Evolutionary conservation across 805 yeast genomes (phyloP).

Genomic region (Myxozyma neglecta): DNA sequence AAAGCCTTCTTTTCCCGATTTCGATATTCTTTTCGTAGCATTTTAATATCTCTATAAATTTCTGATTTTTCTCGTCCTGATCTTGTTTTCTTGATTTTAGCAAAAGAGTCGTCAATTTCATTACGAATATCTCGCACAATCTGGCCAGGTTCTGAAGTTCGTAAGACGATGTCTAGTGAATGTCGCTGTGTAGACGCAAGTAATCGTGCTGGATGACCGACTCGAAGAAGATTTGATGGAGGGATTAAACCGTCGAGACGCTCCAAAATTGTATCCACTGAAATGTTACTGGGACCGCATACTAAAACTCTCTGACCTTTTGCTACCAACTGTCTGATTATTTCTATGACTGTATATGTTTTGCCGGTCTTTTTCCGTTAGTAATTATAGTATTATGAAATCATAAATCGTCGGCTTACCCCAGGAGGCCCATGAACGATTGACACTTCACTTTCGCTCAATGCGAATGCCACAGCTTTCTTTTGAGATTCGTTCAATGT

Average conservation of each 20-base stretch:
- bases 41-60: slow-evolving; percentile 68
- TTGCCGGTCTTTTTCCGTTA: slow-evolving; percentile 54
- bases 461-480: slow-evolving; percentile 66
- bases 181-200: slow-evolving; percentile 61
- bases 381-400: background rate
- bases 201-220: slow-evolving; percentile 93
- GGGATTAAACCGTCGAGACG: slow-evolving; percentile 53
- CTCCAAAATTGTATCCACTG: slow-evolving; percentile 84
- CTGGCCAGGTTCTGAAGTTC: slow-evolving; percentile 56
- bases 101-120: slow-evolving; percentile 62
- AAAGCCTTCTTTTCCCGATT: slow-evolving; percentile 64
- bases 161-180: slow-evolving; percentile 72
- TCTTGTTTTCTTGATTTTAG: slow-evolving; percentile 61
- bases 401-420: background rate
- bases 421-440: slow-evolving; percentile 83
- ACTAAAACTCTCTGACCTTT: slow-evolving; percentile 65
- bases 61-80: slow-evolving; percentile 62
- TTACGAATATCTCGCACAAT: slow-evolving; percentile 65
- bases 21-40: slow-evolving; percentile 67
- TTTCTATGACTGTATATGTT: slow-evolving; percentile 80
- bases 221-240: slow-evolving; percentile 60
- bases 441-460: slow-evolving; percentile 49
- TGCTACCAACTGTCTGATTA: slow-evolving; percentile 67
- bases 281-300: slow-evolving; percentile 91
- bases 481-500: slow-evolving; percentile 68